Evolutionary conservation across 2,329 filamentous ascomycete genomes (phyloP).

Genomic region (Cladosporium sp.): DNA sequence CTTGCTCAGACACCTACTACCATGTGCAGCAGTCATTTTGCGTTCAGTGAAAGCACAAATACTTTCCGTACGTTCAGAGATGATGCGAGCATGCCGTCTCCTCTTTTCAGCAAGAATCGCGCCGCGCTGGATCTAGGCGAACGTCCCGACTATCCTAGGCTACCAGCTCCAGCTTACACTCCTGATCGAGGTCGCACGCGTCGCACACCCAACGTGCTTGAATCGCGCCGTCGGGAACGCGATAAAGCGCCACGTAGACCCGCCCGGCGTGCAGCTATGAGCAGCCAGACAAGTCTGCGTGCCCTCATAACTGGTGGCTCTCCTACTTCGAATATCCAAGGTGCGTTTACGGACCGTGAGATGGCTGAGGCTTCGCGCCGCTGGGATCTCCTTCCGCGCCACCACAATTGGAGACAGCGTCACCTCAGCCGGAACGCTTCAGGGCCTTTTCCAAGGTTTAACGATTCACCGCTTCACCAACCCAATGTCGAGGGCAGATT

Average conservation of each 20-base stretch:
- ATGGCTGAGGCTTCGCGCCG: conserved; percentile 8
- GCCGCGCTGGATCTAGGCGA: neutral
- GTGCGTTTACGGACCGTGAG: conserved; percentile 15
- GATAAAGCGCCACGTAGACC: neutral
- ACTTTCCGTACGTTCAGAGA: conserved; percentile 5
- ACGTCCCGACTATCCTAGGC: neutral
- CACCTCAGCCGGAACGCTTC: neutral
- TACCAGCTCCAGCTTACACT: neutral
- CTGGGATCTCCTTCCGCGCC: conserved; percentile 11
- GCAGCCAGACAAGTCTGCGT: conserved; percentile 16
- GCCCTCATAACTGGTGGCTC: conserved; percentile 14
- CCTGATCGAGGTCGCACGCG: neutral
- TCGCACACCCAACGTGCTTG: neutral
- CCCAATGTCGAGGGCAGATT: neutral
- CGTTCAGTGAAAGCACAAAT: conserved; percentile 2
- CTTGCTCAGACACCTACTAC: conserved; percentile 4
- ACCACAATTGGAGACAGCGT: neutral
- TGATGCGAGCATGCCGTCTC: neutral
- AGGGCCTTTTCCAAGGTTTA: conserved; percentile 8
- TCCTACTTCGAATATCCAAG: conserved; percentile 14
- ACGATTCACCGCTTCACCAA: neutral
- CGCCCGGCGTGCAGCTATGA: conserved; percentile 13
- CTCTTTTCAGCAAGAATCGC: neutral
- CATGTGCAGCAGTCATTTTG: neutral
- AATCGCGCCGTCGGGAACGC: neutral